Evolutionary conservation across 345 rosid genomes (phyloP), one percentile per base, ranked within the genome.

Genomic region (Eucalyptus sp.): DNA sequence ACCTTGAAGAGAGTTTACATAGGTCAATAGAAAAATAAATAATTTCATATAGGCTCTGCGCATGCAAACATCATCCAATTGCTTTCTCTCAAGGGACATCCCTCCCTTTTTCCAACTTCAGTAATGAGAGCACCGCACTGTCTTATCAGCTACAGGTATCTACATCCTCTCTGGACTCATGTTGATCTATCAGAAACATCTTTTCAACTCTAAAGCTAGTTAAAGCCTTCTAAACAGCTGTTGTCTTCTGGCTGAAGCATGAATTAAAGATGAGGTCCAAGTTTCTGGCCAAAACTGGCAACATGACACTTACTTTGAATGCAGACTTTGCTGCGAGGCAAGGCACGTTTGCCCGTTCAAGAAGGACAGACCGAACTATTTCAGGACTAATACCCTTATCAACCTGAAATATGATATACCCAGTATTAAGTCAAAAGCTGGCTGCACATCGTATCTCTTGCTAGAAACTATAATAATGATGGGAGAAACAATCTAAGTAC

Each of bases 251-350:
- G 49, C 12, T 54, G 54, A 58, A 64, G 68, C 84, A 76, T 76
- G 84, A 20, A 41, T 20, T 76, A 43, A 76, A 76, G 84, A 76
- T 76, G 71, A 48, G 89, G 87, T 44, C 68, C n/a, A 18, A 43
- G 81, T 49, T 58, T 60, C 84, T 41, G 84, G 88, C 27, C 27
- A 76, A 76, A 76, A 60, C 81, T 87, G 89, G 24, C 13, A 46
- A 62, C 29, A 76, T 41, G 50, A 84, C 90, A 90, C 92, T 93
- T 92, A 97, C 99, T 94, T 94, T 93, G 86, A 90, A 89, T 87
- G 96, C 98, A 29, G 99, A 96, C 86, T 92, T 95, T 60, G 98
- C 96, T 24, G 99, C 99, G 27, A 97, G 95, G 94, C 94, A 95
- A 91, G 99, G 99, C 86, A 92, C 66, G 83, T 92, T 94, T 71